Evolutionary conservation across 768 basidiomycete genomes (phyloP).

Genomic region (Dentipellis sp.): DNA sequence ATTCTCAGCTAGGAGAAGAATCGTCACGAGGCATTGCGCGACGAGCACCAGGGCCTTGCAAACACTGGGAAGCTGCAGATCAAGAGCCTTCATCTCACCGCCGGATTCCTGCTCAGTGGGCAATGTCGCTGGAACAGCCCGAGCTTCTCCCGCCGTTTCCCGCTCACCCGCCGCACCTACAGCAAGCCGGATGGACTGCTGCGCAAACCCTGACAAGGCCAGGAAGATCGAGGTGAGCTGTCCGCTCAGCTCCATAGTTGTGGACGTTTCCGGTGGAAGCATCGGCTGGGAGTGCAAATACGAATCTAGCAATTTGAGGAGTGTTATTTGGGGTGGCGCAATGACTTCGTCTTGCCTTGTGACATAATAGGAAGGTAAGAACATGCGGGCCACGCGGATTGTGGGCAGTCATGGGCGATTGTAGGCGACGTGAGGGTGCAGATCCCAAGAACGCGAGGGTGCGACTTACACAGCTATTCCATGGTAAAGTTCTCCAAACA

Average conservation of each 20-base stretch:
- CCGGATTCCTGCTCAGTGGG: neutral
- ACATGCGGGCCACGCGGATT: neutral
- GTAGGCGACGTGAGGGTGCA: neutral
- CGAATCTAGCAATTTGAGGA: conserved; percentile 83
- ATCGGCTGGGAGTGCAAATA: conserved; percentile 49
- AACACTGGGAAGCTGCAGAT: conserved; percentile 9
- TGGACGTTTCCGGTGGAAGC: conserved; percentile 7
- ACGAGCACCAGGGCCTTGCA: conserved; percentile 11
- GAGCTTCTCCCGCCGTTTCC: neutral
- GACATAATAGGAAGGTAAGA: neutral
- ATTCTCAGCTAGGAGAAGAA: conserved; percentile 6
- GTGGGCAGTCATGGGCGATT: neutral
- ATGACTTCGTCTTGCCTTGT: conserved; percentile 60
- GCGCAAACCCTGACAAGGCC: neutral
- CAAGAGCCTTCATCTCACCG: neutral
- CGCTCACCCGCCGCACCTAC: neutral
- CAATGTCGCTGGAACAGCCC: neutral
- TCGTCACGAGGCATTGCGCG: conserved; percentile 8
- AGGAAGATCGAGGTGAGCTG: conserved; percentile 5
- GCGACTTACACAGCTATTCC: conserved; percentile 7
- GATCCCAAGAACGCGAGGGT: neutral
- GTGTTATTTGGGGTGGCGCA: conserved; percentile 77
- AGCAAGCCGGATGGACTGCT: conserved; percentile 7
- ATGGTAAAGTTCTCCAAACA: conserved; percentile 11
- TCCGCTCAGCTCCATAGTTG: neutral